A percentile compares a stretch with the other conserved stretches of the same genome.
These are phyloP conservation scores for Digitaria exilis DNA, from an alignment of 202 grass and related monocot genomes.

Conservation along the genomic window DNA sequence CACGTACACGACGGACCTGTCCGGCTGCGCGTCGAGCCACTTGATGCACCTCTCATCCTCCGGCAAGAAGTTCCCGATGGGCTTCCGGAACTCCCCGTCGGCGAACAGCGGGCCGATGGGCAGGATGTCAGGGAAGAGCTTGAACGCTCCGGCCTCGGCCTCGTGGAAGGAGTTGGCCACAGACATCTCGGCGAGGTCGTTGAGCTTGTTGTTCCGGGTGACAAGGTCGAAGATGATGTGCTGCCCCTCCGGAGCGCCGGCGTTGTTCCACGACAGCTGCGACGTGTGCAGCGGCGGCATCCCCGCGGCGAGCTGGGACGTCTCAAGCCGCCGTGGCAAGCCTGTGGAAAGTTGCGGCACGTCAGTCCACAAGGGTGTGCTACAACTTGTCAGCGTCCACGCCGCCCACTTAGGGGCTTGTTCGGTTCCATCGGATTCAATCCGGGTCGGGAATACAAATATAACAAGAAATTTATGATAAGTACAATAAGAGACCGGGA, in stretches of 20 bases:
- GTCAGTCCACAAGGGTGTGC: neutral
- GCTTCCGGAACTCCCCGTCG: neutral
- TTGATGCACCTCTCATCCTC: constrained; percentile 40
- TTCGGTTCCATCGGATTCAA: too few species aligned
- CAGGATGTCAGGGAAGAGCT: constrained; percentile 28
- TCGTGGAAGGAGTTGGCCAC: constrained; percentile 57
- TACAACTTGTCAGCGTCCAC: neutral
- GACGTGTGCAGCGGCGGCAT: constrained; percentile 37
- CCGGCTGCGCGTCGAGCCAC: constrained; percentile 39
- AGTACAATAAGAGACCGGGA: too few species aligned
- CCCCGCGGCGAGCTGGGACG: constrained; percentile 24
- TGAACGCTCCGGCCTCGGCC: constrained; percentile 31
- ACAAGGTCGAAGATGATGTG: constrained; percentile 45
- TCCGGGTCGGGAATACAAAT: too few species aligned
- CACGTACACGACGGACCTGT: constrained; percentile 36
- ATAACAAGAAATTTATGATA: too few species aligned
- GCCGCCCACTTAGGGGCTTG: too few species aligned
- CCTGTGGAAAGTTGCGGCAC: too few species aligned
- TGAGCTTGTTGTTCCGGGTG: neutral
- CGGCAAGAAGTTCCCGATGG: constrained; percentile 43
- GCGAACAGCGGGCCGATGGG: constrained; percentile 44
- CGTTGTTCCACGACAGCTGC: constrained; percentile 39
- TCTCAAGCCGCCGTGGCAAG: neutral
- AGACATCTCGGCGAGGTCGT: constrained; percentile 19
- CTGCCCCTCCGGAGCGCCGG: constrained; percentile 2